Conservation (phyloP, 768 basidiomycete genomes). For the Leccinum uliginosum region DNA sequence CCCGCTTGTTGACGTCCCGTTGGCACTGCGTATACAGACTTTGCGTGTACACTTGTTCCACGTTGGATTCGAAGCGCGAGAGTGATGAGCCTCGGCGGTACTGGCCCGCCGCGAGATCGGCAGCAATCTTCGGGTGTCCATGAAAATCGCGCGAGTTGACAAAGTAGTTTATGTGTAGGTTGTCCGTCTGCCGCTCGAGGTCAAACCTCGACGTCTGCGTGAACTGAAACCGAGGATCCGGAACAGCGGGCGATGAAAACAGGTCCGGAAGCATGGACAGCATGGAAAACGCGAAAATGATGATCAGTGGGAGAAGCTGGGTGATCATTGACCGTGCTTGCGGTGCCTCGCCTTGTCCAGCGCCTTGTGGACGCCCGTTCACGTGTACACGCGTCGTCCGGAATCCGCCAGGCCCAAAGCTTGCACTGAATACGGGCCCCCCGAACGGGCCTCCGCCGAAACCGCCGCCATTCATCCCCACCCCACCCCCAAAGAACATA, state of each 20-base stretch:
- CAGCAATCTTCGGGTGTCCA: constrained; percentile 70
- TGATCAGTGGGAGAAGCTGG: constrained; percentile 79
- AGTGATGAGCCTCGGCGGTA: constrained; percentile 32
- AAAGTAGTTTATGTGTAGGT: constrained; percentile 74
- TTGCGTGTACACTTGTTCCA: constrained; percentile 74
- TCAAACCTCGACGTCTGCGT: constrained; percentile 54
- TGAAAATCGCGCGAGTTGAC: constrained; percentile 77
- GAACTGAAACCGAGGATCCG: constrained; percentile 82
- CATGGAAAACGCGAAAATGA: constrained; percentile 82
- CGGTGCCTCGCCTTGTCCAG: constrained; percentile 35
- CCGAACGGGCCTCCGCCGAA: constrained; percentile 52
- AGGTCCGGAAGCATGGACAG: constrained; percentile 75
- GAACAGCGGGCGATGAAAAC: constrained; percentile 59
- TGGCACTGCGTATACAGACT: constrained; percentile 71
- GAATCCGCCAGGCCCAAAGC: constrained; percentile 83
- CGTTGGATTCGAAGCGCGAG: constrained; percentile 63
- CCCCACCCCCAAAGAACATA: constrained; percentile 89
- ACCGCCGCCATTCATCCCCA: constrained; percentile 38
- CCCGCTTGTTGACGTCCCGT: constrained; percentile 58
- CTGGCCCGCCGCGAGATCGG: constrained; percentile 54
- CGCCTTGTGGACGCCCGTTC: constrained; percentile 35
- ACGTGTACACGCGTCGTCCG: constrained; percentile 54
- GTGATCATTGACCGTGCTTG: constrained; percentile 57
- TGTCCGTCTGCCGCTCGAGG: constrained; percentile 65
- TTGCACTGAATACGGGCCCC: constrained; percentile 63